phyloP scores from a whole-genome alignment of 805 yeast species.

The Hanseniaspora valbyensis region DNA sequence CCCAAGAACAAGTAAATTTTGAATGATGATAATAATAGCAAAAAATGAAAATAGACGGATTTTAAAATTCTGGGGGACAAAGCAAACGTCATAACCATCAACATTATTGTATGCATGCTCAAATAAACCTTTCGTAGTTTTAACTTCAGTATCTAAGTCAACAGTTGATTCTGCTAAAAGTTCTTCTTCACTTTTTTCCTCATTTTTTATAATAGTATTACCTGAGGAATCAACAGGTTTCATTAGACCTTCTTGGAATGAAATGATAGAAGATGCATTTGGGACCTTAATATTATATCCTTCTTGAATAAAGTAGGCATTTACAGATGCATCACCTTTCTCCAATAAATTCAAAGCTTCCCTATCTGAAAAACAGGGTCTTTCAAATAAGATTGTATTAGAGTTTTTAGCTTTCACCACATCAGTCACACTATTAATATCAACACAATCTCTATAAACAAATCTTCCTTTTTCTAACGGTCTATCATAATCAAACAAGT shows the following conservation, averaged over 20 bases:
- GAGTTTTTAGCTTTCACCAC: neutral
- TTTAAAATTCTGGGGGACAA: neutral
- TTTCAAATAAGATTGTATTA: neutral
- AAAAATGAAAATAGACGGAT: neutral
- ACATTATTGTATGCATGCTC: neutral
- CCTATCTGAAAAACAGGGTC: slow-evolving; percentile 1
- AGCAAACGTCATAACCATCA: slow-evolving; percentile 7
- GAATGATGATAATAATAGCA: neutral
- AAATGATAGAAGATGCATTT: neutral
- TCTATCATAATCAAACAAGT: slow-evolving; percentile 8
- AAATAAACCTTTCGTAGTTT: neutral
- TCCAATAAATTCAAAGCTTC: slow-evolving; percentile 3
- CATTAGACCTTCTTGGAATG: slow-evolving; percentile 1
- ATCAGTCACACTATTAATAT: neutral
- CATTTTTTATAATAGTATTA: neutral
- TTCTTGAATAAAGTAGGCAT: slow-evolving; percentile 8
- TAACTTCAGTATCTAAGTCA: neutral
- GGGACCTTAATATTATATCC: slow-evolving; percentile 6
- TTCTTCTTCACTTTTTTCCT: neutral
- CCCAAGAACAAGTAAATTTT: neutral
- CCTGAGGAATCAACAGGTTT: slow-evolving; percentile 2
- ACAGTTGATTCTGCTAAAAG: neutral
- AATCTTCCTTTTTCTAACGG: slow-evolving; percentile 5
- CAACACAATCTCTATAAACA: neutral
- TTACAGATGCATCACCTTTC: neutral